Base-by-base conservation (phyloP, 192 early-diverging fungal genomes). In the Entomortierella lignicola region DNA sequence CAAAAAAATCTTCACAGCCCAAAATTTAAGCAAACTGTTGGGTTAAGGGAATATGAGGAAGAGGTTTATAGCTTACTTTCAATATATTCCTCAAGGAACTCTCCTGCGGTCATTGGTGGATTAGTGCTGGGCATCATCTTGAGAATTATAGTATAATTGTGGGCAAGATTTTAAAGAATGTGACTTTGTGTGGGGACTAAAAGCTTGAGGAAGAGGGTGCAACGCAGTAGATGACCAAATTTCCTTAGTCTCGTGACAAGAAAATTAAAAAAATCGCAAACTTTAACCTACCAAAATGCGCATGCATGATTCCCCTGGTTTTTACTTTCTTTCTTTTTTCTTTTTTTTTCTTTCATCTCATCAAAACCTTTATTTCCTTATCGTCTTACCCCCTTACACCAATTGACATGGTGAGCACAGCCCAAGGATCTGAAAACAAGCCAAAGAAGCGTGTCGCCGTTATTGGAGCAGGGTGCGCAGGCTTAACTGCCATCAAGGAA, bases 1-100 rank as follows among this genome's bases (percentile, higher is more conserved):
- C n/a, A n/a, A n/a, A n/a, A n/a, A n/a, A n/a, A n/a, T n/a, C n/a
- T n/a, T n/a, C n/a, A n/a, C n/a, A n/a, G n/a, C n/a, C n/a, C n/a
- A n/a, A n/a, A n/a, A n/a, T n/a, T n/a, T n/a, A 37, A 37, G 10
- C 34, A 37, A 37, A 10, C 4, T 7, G 42, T 20, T 3, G 6
- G 21, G 44, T 47, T 29, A n/a, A 23, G 2, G 3, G 20, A 52
- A 34, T 21, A 52, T 7, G 6, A 13, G 39, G 44, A 30, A 52
- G 27, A 43, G 30, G 21, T 18, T 34, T 8, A 25, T 8, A 8
- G 17, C 81, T 63, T 87, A 87, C 86, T 87, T 65, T 87, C 86
- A 58, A 87, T 72, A 55, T 87, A 87, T 48, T 87, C 86, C 43
- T 87, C 86, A 57, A 85, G 72, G 29, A 87, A 75, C 61, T 87